Evolutionary conservation across 108 stramenopile species (phyloP).

Genomic region (Nannochloropsis oceanica): DNA sequence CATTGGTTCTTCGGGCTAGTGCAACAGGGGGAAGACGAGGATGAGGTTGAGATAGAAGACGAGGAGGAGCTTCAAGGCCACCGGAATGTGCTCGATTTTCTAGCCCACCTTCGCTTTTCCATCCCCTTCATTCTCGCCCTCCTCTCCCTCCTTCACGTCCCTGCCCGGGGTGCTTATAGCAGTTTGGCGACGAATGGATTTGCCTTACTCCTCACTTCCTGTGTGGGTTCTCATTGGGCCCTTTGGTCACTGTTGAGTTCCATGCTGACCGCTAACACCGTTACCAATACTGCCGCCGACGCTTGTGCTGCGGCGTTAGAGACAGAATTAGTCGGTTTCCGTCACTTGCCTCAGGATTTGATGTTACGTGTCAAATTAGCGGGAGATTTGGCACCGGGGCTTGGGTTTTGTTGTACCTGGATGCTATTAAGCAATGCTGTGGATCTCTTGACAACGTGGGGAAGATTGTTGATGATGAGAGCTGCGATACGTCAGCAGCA

Average conservation of each 20-base stretch:
- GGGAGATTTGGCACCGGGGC: neutral
- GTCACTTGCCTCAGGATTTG: neutral
- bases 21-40: too few relatives aligned
- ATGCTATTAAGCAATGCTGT: neutral
- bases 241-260: neutral
- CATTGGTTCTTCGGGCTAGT: too few relatives aligned
- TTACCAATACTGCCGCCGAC: too few relatives aligned
- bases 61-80: neutral
- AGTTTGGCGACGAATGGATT: neutral
- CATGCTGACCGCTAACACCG: neutral
- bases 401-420: neutral
- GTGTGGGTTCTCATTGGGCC: neutral
- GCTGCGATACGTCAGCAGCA: neutral
- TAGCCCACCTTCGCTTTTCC: neutral
- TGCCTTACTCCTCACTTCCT: neutral
- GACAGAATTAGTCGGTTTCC: neutral
- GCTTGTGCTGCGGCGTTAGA: too few relatives aligned
- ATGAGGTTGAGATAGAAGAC: too few relatives aligned
- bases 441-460: neutral
- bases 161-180: neutral
- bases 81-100: neutral
- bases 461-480: neutral
- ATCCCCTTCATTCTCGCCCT: neutral
- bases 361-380: neutral
- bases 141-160: neutral